Percentiles rank a stretch among this genome's conserved stretches.
Evolutionary conservation across 495 filamentous ascomycete genomes (phyloP).

Genomic region (Annulohypoxylon moriforme): DNA sequence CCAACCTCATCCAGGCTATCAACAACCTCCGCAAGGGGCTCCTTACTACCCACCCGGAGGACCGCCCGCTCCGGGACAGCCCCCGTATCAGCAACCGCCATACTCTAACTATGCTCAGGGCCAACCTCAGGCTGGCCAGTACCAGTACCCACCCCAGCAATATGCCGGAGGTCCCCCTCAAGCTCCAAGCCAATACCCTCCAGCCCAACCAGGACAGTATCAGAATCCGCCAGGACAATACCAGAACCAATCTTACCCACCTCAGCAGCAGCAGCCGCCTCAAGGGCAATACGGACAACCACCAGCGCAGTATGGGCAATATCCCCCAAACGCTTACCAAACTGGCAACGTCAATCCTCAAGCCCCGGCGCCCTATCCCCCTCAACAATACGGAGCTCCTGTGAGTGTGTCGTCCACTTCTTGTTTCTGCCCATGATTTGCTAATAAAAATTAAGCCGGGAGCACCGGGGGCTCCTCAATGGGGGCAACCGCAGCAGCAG

Average conservation of each 20-base stretch:
- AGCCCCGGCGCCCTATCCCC: slow-evolving; percentile 22
- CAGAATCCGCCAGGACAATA: slow-evolving; percentile 42
- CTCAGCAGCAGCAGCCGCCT: slow-evolving; percentile 50
- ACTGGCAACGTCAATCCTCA: slow-evolving; percentile 11
- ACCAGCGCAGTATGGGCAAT: slow-evolving; percentile 19
- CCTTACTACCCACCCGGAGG: slow-evolving; percentile 24
- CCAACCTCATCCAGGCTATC: slow-evolving; percentile 24
- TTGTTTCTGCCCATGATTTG: not conserved
- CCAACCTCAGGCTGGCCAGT: slow-evolving; percentile 25
- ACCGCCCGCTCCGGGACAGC: slow-evolving; percentile 16
- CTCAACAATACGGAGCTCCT: slow-evolving; percentile 21
- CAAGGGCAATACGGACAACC: slow-evolving; percentile 37
- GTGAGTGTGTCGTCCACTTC: slow-evolving; percentile 1
- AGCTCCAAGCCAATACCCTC: slow-evolving; percentile 36
- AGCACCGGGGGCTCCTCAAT: slow-evolving; percentile 8
- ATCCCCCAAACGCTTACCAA: slow-evolving; percentile 17
- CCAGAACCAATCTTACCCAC: slow-evolving; percentile 48
- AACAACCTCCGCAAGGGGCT: slow-evolving; percentile 20
- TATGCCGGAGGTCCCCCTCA: slow-evolving; percentile 22
- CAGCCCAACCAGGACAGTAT: slow-evolving; percentile 21
- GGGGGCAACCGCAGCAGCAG: slow-evolving; percentile 26
- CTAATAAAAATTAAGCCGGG: not conserved
- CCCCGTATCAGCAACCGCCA: slow-evolving; percentile 25
- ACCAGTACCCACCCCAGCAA: slow-evolving; percentile 7
- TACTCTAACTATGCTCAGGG: slow-evolving; percentile 27